Evolutionary conservation across 2,329 filamentous ascomycete genomes (phyloP), one percentile per base, ranked within the genome.

Genomic region (Tolypocladium amazonense): DNA sequence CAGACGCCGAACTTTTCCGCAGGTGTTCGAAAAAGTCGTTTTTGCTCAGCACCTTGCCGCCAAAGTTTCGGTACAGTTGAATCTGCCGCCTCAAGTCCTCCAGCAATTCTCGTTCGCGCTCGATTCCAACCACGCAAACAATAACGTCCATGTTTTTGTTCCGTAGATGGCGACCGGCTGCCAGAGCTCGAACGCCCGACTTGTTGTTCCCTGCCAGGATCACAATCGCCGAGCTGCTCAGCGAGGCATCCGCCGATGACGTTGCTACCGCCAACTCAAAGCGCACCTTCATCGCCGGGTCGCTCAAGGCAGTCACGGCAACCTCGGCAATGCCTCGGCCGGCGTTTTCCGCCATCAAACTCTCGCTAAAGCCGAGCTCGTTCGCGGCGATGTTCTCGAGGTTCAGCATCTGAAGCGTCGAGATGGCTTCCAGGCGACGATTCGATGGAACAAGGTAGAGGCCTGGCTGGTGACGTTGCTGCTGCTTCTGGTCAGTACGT

Each of bases 201-300:
- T 91, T 91, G 73, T 96, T 93, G 72, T 97, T 97, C n/a, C 94
- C 93, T 0, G 90, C 92, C n/a, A 97, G 80, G 8, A 97, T 84
- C 27, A 96, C 85, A 38, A 85, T 76, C 0, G 79, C 78, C 5
- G 73, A 72, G 52, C 67, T 72, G 62, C 61, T 70, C 47, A 69
- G 60, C 41, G 65, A 66, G 11, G 68, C 65, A 23, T 71, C 70
- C 25, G 68, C 65, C 9, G 69, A 68, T 1, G 68, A 65, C 52
- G 68, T 69, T 11, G 70, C 77, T 56, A 70, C 80, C 55, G 76
- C 77, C 25, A 80, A 72, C 60, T 71, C 71, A 56, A 74, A 76
- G 14, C 76, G 83, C 55, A 81, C 79, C 72, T 77, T 84, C 69
- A 81, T 83, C 56, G 80, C 86, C 61, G 79, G 84, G 63, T 86